A percentile compares a stretch with the other conserved stretches of the same genome.
Evolutionary conservation across 2,329 filamentous ascomycete species (phyloP).

Genomic region (Xylaria sp.): DNA sequence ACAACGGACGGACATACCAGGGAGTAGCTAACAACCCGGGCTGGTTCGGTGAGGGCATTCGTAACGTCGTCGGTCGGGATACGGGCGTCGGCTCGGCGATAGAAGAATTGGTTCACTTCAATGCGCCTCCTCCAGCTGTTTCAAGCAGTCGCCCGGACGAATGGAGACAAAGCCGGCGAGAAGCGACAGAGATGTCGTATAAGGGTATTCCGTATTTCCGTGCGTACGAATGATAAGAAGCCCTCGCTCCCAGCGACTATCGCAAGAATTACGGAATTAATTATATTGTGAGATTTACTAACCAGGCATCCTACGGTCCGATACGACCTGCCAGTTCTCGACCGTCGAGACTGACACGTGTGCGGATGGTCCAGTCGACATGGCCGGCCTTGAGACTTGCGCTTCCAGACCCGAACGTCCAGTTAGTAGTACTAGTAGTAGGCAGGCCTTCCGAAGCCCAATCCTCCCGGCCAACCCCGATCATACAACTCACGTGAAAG

Average conservation of each 20-base stretch:
- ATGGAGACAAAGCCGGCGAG: constrained; percentile 32
- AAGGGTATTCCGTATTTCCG: no score
- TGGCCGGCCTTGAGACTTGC: no score
- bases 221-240: background rate
- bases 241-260: background rate
- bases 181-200: background rate
- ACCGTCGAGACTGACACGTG: background rate
- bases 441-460: no score
- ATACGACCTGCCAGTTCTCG: background rate
- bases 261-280: background rate
- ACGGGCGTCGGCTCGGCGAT: constrained; percentile 9
- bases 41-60: constrained; percentile 33
- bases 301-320: background rate
- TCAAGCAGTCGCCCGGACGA: constrained; percentile 23
- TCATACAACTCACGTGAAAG: no score
- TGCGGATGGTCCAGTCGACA: no score
- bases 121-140: constrained; percentile 14
- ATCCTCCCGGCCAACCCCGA: no score
- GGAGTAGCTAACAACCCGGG: constrained; percentile 32
- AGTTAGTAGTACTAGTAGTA: no score
- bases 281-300: background rate
- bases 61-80: constrained; percentile 20
- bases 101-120: background rate
- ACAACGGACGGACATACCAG: constrained; percentile 26
- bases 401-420: no score